These are phyloP conservation scores for Ustilago lituana DNA, from an alignment of 1,284 basidiomycete species.

Conservation along the genomic window DNA sequence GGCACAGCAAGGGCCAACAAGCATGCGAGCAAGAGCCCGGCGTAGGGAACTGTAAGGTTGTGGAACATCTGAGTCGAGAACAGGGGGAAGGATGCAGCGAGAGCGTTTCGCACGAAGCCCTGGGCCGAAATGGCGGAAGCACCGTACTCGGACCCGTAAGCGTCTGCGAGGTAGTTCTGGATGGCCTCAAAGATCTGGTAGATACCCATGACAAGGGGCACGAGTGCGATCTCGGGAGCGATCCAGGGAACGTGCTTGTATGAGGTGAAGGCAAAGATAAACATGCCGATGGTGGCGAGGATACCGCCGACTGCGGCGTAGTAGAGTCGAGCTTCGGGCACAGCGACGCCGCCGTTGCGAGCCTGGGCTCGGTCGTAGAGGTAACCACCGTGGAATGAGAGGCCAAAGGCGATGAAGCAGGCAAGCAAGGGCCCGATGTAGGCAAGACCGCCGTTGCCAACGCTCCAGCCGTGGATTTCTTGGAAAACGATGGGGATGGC, in stretches of 20 bases:
- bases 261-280: conserved; percentile 57
- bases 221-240: conserved; percentile 53
- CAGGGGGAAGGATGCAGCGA: conserved; percentile 53
- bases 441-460: conserved; percentile 65
- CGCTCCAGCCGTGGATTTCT: conserved; percentile 65
- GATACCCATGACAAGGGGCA: conserved; percentile 56
- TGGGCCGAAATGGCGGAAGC: conserved; percentile 54
- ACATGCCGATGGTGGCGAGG: conserved; percentile 52
- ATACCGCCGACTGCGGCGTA: conserved; percentile 52
- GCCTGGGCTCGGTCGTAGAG: conserved; percentile 50
- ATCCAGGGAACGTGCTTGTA: conserved; percentile 59
- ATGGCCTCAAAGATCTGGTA: conserved; percentile 57
- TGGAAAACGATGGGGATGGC: conserved; percentile 67
- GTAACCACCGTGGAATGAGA: conserved; percentile 56
- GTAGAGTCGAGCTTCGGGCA: conserved; percentile 60
- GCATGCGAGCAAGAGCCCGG: conserved; percentile 50
- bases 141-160: conserved; percentile 50
- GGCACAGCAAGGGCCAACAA: conserved; percentile 49
- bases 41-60: conserved; percentile 48
- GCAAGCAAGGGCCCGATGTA: conserved; percentile 64
- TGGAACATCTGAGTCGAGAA: conserved; percentile 60
- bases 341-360: conserved; percentile 52
- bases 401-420: conserved; percentile 62
- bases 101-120: conserved; percentile 53
- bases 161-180: conserved; percentile 52